phyloP scores from a whole-genome alignment of 495 filamentous ascomycete species.

The Aspergillus olivimuriae region DNA sequence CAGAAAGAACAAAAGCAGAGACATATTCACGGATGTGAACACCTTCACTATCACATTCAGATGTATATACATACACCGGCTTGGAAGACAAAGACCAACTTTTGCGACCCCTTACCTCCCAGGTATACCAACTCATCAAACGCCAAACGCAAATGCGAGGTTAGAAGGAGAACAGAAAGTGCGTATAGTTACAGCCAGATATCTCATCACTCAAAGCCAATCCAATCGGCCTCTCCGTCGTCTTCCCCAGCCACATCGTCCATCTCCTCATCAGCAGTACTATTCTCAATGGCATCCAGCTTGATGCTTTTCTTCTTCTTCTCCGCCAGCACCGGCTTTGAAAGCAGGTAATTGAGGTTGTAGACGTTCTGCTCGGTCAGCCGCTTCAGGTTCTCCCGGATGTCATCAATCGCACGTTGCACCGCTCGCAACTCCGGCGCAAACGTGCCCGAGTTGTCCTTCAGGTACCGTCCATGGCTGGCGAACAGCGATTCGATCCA shows the following conservation, averaged over 20 bases:
- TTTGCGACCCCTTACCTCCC: constrained; percentile 16
- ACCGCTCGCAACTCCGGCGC: constrained; percentile 77
- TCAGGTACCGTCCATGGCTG: constrained; percentile 74
- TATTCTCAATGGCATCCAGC: constrained; percentile 25
- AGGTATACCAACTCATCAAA: constrained; percentile 33
- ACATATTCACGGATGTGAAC: background rate
- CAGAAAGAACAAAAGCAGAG: background rate
- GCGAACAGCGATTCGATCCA: constrained; percentile 87
- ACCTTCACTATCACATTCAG: background rate
- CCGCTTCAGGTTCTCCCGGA: constrained; percentile 65
- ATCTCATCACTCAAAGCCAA: constrained; percentile 33
- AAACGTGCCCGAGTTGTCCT: constrained; percentile 67
- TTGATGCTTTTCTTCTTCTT: constrained; percentile 26
- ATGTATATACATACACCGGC: constrained; percentile 10
- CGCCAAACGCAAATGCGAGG: constrained; percentile 41
- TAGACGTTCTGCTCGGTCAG: constrained; percentile 84
- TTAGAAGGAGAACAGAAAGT: constrained; percentile 5
- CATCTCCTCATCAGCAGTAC: constrained; percentile 34
- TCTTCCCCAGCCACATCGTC: constrained; percentile 20
- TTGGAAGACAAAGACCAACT: constrained; percentile 8
- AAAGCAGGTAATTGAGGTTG: constrained; percentile 73
- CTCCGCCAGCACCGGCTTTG: constrained; percentile 31
- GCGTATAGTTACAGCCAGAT: constrained; percentile 19
- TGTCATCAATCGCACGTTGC: constrained; percentile 66
- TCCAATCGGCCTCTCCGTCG: constrained; percentile 33